phyloP scores from a whole-genome alignment of 768 basidiomycete genomes.

The Pleurotus djamor region DNA sequence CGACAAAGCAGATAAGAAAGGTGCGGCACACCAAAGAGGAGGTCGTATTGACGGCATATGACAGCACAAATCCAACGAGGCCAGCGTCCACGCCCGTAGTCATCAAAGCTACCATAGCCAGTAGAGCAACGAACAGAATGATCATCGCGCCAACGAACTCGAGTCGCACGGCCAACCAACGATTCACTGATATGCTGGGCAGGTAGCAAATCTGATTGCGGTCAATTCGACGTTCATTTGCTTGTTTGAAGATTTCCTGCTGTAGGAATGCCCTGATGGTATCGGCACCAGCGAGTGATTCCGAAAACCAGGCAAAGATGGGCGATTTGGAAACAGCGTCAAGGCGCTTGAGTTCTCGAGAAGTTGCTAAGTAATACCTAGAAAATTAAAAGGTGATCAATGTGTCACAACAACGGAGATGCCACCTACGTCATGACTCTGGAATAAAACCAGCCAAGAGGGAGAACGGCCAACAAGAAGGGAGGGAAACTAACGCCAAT shows the following conservation, averaged over 20 bases:
- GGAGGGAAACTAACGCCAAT: conserved; percentile 82
- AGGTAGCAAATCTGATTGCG: conserved; percentile 82
- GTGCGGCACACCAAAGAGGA: conserved; percentile 62
- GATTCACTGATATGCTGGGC: conserved; percentile 70
- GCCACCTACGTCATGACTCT: conserved; percentile 70
- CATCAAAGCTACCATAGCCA: conserved; percentile 69
- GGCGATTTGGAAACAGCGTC: conserved; percentile 89
- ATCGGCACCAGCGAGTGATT: conserved; percentile 70
- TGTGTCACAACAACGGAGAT: neutral
- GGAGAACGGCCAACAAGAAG: conserved; percentile 74
- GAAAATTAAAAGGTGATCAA: neutral
- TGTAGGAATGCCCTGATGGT: conserved; percentile 84
- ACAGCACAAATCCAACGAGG: conserved; percentile 81
- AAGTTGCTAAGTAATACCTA: conserved; percentile 87
- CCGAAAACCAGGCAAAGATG: conserved; percentile 86
- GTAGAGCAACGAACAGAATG: conserved; percentile 66
- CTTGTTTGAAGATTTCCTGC: conserved; percentile 60
- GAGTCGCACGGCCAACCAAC: conserved; percentile 83
- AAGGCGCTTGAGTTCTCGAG: conserved; percentile 84
- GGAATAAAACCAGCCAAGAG: conserved; percentile 77
- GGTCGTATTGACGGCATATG: conserved; percentile 83
- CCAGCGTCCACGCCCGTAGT: conserved; percentile 84
- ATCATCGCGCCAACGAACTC: conserved; percentile 84
- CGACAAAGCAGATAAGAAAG: conserved; percentile 2
- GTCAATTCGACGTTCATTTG: conserved; percentile 76